These are phyloP conservation scores for Allomyces arbusculus DNA, from an alignment of 192 early-diverging fungal species.

Conservation along the genomic window DNA sequence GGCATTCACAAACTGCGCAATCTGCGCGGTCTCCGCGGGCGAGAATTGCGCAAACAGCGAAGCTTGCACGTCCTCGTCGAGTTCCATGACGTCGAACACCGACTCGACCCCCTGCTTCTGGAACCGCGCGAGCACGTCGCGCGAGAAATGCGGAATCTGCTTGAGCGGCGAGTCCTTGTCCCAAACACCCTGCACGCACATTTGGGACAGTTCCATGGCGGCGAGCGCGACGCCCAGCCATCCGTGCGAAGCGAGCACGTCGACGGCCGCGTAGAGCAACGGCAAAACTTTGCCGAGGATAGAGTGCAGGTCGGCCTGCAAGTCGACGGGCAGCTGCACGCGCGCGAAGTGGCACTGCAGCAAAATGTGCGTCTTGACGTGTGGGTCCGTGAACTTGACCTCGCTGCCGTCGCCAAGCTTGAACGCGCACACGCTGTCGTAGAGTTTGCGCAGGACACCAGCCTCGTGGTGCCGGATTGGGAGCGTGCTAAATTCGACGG, in stretches of 20 bases:
- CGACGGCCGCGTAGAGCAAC: constrained; percentile 79
- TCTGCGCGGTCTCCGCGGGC: constrained; percentile 42
- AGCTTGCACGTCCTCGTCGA: constrained; percentile 69
- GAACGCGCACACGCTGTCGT: constrained; percentile 20
- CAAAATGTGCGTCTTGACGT: constrained; percentile 79
- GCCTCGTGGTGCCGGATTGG: constrained; percentile 91
- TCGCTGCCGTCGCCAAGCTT: constrained; percentile 31
- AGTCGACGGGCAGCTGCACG: constrained; percentile 67
- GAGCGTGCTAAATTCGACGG: constrained; percentile 78
- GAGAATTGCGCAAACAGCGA: constrained; percentile 37
- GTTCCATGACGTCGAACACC: constrained; percentile 85
- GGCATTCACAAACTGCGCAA: constrained; percentile 72
- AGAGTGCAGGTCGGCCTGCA: constrained; percentile 68
- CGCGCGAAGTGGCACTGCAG: constrained; percentile 91
- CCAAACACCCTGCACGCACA: constrained; percentile 94
- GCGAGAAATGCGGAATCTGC: constrained; percentile 74
- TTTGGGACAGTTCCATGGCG: constrained; percentile 93
- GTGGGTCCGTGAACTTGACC: constrained; percentile 71
- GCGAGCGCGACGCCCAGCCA: constrained; percentile 77
- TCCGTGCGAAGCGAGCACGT: constrained; percentile 78
- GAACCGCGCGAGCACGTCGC: constrained; percentile 46
- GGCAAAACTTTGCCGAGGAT: constrained; percentile 46
- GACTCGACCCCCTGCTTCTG: constrained; percentile 50
- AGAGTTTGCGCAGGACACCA: constrained; percentile 47
- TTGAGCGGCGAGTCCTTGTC: constrained; percentile 74